A percentile compares a stretch with the other conserved stretches of the same genome.
These are phyloP conservation scores for Tetragonia tetragonoides DNA, from an alignment of 148 eudicot genomes.

Conservation along the genomic window DNA sequence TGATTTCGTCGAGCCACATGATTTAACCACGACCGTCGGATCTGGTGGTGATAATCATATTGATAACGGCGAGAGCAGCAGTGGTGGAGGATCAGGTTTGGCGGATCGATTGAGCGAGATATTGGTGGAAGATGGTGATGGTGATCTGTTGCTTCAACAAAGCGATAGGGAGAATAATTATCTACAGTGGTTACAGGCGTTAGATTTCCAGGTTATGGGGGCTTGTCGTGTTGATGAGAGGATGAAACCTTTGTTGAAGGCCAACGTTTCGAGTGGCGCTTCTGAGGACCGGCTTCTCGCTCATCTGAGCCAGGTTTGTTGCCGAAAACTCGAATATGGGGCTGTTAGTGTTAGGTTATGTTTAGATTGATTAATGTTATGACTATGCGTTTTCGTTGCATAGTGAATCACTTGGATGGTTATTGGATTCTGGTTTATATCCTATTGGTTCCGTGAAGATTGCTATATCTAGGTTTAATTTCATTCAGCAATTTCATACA, in stretches of 20 bases:
- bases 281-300: slow-evolving; percentile 81
- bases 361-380: neutral
- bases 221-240: slow-evolving; percentile 91
- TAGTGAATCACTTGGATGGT: neutral
- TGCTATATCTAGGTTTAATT: too few species aligned
- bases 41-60: neutral
- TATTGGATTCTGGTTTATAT: too few species aligned
- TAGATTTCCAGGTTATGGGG: slow-evolving; percentile 84
- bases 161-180: slow-evolving; percentile 48
- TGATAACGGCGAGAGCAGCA: slow-evolving; percentile 10
- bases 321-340: neutral
- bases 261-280: slow-evolving; percentile 49
- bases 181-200: slow-evolving; percentile 66
- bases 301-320: slow-evolving; percentile 71
- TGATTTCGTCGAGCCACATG: slow-evolving; percentile 27
- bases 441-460: too few species aligned
- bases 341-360: neutral
- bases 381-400: neutral
- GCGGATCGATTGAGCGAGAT: slow-evolving; percentile 49
- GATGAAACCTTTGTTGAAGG: slow-evolving; percentile 79
- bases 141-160: slow-evolving; percentile 61
- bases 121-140: slow-evolving; percentile 46
- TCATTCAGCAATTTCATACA: too few species aligned
- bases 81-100: slow-evolving; percentile 27
- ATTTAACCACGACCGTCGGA: neutral